A percentile compares a stretch with the other conserved stretches of the same genome.
phyloP scores from a whole-genome alignment of 2,329 filamentous ascomycete genomes.

The Cadophora luteo-olivacea region DNA sequence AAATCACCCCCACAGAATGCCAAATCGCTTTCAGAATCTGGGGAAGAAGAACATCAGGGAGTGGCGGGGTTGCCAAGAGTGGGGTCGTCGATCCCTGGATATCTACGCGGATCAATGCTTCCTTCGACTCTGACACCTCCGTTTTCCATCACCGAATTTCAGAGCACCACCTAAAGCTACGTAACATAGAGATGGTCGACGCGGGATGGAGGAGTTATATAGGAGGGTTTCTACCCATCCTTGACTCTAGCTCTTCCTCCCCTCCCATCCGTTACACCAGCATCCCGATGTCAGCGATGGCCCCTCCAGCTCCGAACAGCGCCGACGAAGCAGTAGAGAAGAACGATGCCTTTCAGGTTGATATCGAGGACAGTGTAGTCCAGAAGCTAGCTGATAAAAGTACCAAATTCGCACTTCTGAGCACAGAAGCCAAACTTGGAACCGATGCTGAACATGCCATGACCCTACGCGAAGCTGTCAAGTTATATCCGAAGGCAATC shows the following conservation, averaged over 20 bases:
- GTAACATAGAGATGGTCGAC: not conserved
- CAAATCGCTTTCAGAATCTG: too few species aligned
- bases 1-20: too few species aligned
- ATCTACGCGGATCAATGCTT: not conserved
- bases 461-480: not conserved
- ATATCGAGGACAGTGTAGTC: not conserved
- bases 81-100: not conserved
- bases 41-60: not conserved
- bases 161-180: not conserved
- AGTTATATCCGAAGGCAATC: conserved; percentile 5
- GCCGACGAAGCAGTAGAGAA: not conserved
- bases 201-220: not conserved
- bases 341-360: not conserved
- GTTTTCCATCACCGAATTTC: not conserved
- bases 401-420: not conserved
- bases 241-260: not conserved
- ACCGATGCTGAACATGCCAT: conserved; percentile 10
- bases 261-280: not conserved
- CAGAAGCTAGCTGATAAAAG: not conserved
- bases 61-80: conserved; percentile 5
- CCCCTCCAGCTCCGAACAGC: not conserved
- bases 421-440: not conserved
- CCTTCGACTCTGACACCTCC: not conserved
- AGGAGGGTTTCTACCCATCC: not conserved
- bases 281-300: not conserved